phyloP scores from a whole-genome alignment of 257 asterid species.

The Gynochthodes officinalis region DNA sequence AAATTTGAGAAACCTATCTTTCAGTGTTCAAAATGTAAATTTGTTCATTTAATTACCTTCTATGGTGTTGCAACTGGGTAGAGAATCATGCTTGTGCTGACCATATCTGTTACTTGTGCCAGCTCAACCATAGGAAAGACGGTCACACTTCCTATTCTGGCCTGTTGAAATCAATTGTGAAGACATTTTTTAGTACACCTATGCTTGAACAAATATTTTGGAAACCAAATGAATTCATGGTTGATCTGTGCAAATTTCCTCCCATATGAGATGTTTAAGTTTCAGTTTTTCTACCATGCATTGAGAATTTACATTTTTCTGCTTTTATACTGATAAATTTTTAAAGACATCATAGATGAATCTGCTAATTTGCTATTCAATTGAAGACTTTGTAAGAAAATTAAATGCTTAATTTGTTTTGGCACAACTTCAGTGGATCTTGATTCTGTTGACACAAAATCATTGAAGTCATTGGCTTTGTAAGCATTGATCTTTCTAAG shows the following conservation, averaged over 20 bases:
- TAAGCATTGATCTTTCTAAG: neutral
- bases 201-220: neutral
- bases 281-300: neutral
- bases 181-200: neutral
- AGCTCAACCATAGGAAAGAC: neutral
- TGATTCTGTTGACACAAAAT: too few species aligned
- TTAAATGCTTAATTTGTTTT: neutral
- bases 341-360: too few species aligned
- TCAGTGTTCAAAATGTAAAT: neutral
- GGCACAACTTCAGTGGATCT: too few species aligned
- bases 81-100: slow-evolving; percentile 1
- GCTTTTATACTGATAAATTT: neutral
- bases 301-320: neutral
- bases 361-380: neutral
- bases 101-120: neutral
- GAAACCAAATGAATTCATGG: neutral
- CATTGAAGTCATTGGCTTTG: neutral
- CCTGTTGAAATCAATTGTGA: neutral
- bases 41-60: neutral
- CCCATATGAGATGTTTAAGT: too few species aligned
- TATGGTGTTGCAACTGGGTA: neutral
- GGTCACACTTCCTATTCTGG: neutral
- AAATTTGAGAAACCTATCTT: neutral
- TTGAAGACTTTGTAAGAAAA: too few species aligned
- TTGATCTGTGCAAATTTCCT: neutral